Evolutionary conservation across 2,329 filamentous ascomycete species (phyloP).

Genomic region (Pseudogymnoascus sp.): DNA sequence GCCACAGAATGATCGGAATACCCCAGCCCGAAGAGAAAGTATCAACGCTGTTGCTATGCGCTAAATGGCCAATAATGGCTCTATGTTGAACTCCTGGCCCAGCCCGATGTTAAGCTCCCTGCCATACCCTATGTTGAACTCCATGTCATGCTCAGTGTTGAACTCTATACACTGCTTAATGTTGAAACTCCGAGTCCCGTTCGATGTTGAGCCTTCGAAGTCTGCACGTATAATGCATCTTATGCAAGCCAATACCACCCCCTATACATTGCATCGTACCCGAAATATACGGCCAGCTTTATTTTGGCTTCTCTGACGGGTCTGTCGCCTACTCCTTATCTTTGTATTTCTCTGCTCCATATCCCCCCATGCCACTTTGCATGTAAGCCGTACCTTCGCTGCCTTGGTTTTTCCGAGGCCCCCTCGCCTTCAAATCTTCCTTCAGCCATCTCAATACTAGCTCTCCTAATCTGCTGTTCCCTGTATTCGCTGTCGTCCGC

Average conservation of each 20-base stretch:
- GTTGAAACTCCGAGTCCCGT: neutral
- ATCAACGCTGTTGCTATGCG: slow-evolving; percentile 1
- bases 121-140: slow-evolving; percentile 8
- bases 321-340: slow-evolving; percentile 13
- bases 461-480: slow-evolving; percentile 81
- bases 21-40: neutral
- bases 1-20: neutral
- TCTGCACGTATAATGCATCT: slow-evolving; percentile 6
- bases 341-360: slow-evolving; percentile 48
- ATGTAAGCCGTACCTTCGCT: slow-evolving; percentile 44
- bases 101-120: neutral
- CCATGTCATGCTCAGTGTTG: slow-evolving; percentile 9
- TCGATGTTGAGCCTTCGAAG: slow-evolving; percentile 12
- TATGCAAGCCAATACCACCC: neutral
- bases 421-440: slow-evolving; percentile 70
- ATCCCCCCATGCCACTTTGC: slow-evolving; percentile 55
- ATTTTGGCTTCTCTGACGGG: neutral
- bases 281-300: neutral
- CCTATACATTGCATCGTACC: slow-evolving; percentile 14
- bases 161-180: slow-evolving; percentile 9
- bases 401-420: slow-evolving; percentile 50
- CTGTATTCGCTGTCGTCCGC: slow-evolving; percentile 34
- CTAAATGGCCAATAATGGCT: slow-evolving; percentile 1
- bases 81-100: slow-evolving; percentile 6
- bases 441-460: slow-evolving; percentile 83